Base-by-base conservation (phyloP, 2,329 filamentous ascomycete species). In the Colletotrichum sp. region DNA sequence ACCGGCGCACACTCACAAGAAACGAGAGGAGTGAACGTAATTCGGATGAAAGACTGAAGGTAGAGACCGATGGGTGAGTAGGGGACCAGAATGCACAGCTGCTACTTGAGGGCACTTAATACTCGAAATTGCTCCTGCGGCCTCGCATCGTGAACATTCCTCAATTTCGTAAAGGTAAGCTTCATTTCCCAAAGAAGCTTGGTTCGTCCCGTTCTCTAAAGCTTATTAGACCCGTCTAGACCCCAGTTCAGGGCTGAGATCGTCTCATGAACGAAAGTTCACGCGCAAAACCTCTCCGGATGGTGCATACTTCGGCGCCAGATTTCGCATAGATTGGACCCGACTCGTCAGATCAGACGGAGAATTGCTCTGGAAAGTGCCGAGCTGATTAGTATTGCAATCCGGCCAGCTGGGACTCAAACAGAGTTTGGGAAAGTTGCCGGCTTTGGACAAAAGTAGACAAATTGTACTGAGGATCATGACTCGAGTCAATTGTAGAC, bases 21-120 rank as follows among this genome's bases (percentile, higher is more conserved):
- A 52, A 52, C 43, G n/a, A 21, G 2, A 0, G 43, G n/a, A 13
- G 0, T 52, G n/a, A 52, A 52, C 18, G n/a, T n/a, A 21, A 8
- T 52, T 21, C n/a, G 3, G 18, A 21, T 21, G 6, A 52, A 52
- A 21, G n/a, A 52, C 9, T 5, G n/a, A 12, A 8, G 43, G n/a
- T 8, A 52, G 43, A 52, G n/a, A 13, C 10, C 10, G n/a, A 52
- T 21, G 43, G n/a, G 43, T 52, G n/a, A 21, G n/a, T 12, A 21
- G 10, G 10, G 8, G 6, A 4, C 0, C 0, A 8, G 5, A 4
- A 13, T 13, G n/a, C n/a, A 52, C 43, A 13, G n/a, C 10, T 52
- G n/a, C n/a, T 0, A 1, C n/a, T 0, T 21, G 43, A 21, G 3
- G 6, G 1, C 10, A 13, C 43, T 52, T 52, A 21, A 52, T 52